Evolutionary conservation across 2,329 filamentous ascomycete species (phyloP).

Genomic region (Xylariaceae sp.): DNA sequence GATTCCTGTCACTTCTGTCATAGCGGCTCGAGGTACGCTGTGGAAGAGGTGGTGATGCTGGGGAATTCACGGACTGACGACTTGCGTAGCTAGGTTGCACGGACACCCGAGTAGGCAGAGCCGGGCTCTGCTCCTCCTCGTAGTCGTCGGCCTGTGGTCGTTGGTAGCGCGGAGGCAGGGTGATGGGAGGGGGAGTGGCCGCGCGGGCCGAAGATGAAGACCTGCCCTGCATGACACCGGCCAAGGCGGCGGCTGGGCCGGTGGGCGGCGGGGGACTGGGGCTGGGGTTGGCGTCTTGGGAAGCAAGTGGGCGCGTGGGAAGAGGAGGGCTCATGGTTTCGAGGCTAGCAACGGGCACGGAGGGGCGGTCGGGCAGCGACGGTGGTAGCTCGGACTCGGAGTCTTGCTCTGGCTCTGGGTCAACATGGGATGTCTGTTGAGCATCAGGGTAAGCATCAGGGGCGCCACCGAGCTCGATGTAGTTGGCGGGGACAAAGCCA

Average conservation of each 20-base stretch:
- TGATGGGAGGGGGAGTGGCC: slow-evolving; percentile 49
- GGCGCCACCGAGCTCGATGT: slow-evolving; percentile 69
- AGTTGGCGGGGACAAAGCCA: slow-evolving; percentile 94
- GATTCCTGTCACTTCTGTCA: background rate
- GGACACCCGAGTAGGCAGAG: slow-evolving; percentile 35
- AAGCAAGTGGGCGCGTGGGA: slow-evolving; percentile 31
- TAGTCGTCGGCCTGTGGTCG: slow-evolving; percentile 61
- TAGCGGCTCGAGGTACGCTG: slow-evolving; percentile 33
- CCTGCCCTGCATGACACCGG: slow-evolving; percentile 51
- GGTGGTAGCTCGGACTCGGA: slow-evolving; percentile 32
- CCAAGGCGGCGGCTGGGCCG: slow-evolving; percentile 50
- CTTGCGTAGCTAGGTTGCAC: slow-evolving; percentile 24
- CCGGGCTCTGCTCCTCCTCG: slow-evolving; percentile 57
- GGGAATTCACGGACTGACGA: slow-evolving; percentile 10
- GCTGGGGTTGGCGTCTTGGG: slow-evolving; percentile 6
- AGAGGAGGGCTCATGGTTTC: slow-evolving; percentile 37
- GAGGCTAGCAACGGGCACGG: slow-evolving; percentile 32
- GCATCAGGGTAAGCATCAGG: slow-evolving; percentile 27
- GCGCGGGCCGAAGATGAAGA: slow-evolving; percentile 33
- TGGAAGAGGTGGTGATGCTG: slow-evolving; percentile 24
- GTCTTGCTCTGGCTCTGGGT: slow-evolving; percentile 31
- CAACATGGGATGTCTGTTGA: slow-evolving; percentile 34
- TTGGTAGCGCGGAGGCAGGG: slow-evolving; percentile 46
- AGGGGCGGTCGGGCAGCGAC: slow-evolving; percentile 41
- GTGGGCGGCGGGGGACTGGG: slow-evolving; percentile 34